Evolutionary conservation across 805 yeast genomes (phyloP).

Genomic region (Barnettozyma sp.): DNA sequence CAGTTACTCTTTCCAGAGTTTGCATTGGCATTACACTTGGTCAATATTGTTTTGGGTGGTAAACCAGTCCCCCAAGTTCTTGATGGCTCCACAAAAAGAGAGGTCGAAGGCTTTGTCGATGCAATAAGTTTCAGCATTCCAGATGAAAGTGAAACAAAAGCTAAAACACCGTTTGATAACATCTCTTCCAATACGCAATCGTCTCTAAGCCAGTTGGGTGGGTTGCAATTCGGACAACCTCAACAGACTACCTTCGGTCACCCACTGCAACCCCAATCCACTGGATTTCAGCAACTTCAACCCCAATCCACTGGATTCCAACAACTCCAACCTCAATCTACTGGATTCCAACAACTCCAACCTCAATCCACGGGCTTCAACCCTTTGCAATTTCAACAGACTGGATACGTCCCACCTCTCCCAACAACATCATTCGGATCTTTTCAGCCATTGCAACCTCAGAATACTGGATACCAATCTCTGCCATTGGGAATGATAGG

Average conservation of each 20-base stretch:
- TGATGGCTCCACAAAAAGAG: conserved; percentile 70
- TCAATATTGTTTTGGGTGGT: conserved; percentile 71
- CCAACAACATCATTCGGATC: conserved; percentile 27
- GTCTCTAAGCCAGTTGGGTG: conserved; percentile 27
- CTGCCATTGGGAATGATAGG: no score
- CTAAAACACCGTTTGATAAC: conserved; percentile 37
- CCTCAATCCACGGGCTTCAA: conserved; percentile 25
- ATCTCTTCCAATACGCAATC: conserved; percentile 27
- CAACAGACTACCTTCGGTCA: conserved; percentile 23
- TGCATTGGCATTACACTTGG: conserved; percentile 83
- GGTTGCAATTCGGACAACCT: conserved; percentile 28
- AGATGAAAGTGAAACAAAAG: conserved; percentile 33
- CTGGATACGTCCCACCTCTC: conserved; percentile 19
- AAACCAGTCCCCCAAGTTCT: conserved; percentile 66
- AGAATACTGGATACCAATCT: conserved; percentile 31
- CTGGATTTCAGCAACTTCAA: conserved; percentile 27
- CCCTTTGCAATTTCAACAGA: conserved; percentile 12
- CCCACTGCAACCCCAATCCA: conserved; percentile 24
- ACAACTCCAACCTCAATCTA: conserved; percentile 14
- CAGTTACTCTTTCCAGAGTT: conserved; percentile 87
- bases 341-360: conserved; percentile 24
- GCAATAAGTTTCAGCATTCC: conserved; percentile 76
- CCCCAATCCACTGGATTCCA: conserved; percentile 31
- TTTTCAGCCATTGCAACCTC: conserved; percentile 38
- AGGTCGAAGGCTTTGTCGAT: conserved; percentile 84